Conservation (phyloP, 2,329 filamentous ascomycete species). For the Coniochaeta sp. region DNA sequence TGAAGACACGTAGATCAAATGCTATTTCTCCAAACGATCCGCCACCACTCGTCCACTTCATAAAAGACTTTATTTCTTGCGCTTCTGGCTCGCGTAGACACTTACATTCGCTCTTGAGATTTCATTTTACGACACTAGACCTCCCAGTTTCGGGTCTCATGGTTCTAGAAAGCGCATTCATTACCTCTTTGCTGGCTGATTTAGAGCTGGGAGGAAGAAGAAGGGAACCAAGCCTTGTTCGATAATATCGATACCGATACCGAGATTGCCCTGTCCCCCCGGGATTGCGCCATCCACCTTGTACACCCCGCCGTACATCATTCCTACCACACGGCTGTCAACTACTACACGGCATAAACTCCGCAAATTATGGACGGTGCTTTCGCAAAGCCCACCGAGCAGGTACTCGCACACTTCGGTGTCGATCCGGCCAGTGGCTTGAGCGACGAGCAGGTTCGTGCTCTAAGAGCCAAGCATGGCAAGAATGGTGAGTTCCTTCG, state of each 20-base stretch:
- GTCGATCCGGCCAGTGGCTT: slow-evolving; percentile 50
- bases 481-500: slow-evolving; percentile 52
- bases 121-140: not conserved
- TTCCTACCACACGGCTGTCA: not conserved
- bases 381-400: slow-evolving; percentile 48
- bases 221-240: not conserved
- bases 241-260: not conserved
- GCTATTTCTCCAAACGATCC: slow-evolving; percentile 2
- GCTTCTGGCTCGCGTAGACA: not conserved
- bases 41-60: slow-evolving; percentile 1
- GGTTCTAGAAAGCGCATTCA: not conserved
- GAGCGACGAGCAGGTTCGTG: slow-evolving; percentile 49
- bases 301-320: not conserved
- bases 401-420: slow-evolving; percentile 52
- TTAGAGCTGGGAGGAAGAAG: slow-evolving; percentile 1
- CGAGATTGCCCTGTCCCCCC: slow-evolving; percentile 1
- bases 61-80: not conserved
- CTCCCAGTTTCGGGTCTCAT: not conserved
- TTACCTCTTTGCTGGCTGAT: not conserved
- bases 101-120: not conserved
- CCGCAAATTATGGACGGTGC: slow-evolving; percentile 52
- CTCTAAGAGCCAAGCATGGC: slow-evolving; percentile 51
- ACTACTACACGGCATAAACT: not conserved
- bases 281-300: slow-evolving; percentile 3
- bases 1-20: slow-evolving; percentile 3